Base-by-base conservation (phyloP, 2,329 filamentous ascomycete species). In the Elsinoe ampelina region DNA sequence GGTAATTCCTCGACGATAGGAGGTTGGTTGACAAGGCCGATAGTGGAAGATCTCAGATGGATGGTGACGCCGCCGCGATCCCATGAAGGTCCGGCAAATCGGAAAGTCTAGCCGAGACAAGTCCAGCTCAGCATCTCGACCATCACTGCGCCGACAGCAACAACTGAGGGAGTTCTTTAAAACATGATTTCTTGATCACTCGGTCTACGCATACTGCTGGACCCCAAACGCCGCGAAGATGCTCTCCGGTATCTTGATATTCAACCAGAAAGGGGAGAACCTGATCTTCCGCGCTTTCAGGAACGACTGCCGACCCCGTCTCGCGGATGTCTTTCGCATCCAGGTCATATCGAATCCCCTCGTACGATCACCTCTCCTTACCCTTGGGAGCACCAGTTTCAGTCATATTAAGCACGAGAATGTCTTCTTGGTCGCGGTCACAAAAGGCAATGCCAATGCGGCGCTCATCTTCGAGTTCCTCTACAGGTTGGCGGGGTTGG, bases 331-430 rank as follows among this genome's bases (percentile, higher is more conserved):
- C 76, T 98, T 98, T 75, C 91, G 93, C 73, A 98, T 98, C 72
- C 93, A 98, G 71, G 92, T 98, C 75, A 97, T 98, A 72, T 95
- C 90, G 66, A 98, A 98, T 72, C 86, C 93, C 55, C 90, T 96
- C 72, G 93, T 98, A 59, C 89, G 95, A 64, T 97, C 93, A 63
- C 93, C 93, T 59, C 97, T 98, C 73, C 80, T 98, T 66, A 98
- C 93, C 3, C 83, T 98, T 58, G 93, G 95, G 62, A 95, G 89
- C 71, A 98, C 93, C 57, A 98, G 95, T 47, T 98, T 98, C 74
- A 95, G 90, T 78, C 93, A 98, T 84, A 92, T 98, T 74, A 96
- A 95, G 73, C 92, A 96, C 75, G 93, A 98, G 71, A 98, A 98
- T 72, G 96, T 98, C 70, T 98, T 97, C 73, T 75, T 98, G 64